Base-by-base conservation (phyloP, 164 flowering plant species). In the Annona squamosa region DNA sequence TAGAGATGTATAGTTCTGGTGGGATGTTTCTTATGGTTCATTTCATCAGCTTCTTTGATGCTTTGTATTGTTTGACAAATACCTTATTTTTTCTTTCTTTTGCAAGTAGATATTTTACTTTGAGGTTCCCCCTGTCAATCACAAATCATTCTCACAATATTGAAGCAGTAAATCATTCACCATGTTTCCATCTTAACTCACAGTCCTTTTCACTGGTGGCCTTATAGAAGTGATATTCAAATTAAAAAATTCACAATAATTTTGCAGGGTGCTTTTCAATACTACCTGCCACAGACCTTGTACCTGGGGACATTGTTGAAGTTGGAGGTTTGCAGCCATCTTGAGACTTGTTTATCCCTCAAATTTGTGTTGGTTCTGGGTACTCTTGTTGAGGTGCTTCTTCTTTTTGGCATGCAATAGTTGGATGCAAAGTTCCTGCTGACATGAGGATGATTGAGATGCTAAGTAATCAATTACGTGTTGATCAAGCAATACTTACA, bases 401-500 rank as follows among this genome's bases (percentile, higher is more conserved):
- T n/a, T 77, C 41, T 70, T 71, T 69, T 76, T 76, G 45, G 4
- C 46, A 66, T 62, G 70, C 43, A 67, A 65, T 63, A 95, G 99
- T 95, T 82, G 99, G 99, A 63, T 90, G 94, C 88, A 93, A 95
- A 82, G 82, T 95, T 87, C 98, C 99, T 72, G 99, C 99, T 52
- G 99, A 95, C 77, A 75, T 95, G 98, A 90, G 98, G 76, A 93
- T 90, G 96, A 86, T 95, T 78, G 97, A 93, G 85, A 89, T 93
- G 92, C 79, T 88, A 68, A 86, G 90, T 79, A 86, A 87, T 83
- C 91, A 91, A 64, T 77, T 95, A 64, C 94, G 98, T 59, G 94
- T 93, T 76, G 99, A 95, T 87, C 99, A 95, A 81, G 99, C 99
- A 68, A 93, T 95, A 80, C 97, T 95, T 70, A 95, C 99, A 73